These are phyloP conservation scores for Massospora cicadina DNA, from an alignment of 371 early-diverging fungal species.

Conservation along the genomic window DNA sequence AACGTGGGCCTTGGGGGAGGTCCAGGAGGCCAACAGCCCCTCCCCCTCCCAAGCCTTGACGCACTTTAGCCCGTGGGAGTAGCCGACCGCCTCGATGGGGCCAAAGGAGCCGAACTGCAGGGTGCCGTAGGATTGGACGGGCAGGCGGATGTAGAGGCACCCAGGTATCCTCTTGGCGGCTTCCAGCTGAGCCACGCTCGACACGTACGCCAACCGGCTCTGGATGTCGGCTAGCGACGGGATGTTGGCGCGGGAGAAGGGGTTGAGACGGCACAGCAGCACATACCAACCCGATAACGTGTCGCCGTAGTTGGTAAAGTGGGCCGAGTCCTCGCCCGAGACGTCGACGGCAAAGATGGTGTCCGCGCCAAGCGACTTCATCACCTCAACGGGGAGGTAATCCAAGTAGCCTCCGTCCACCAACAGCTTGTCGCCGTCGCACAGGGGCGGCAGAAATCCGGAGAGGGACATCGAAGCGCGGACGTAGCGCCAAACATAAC, in stretches of 20 bases:
- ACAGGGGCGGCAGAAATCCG: constrained; percentile 87
- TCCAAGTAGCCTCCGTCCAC: constrained; percentile 99
- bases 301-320: constrained; percentile 75
- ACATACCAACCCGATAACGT: constrained; percentile 90
- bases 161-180: constrained; percentile 72
- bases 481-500: constrained; percentile 94
- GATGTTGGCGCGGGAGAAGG: constrained; percentile 46
- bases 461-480: constrained; percentile 98
- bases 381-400: constrained; percentile 86
- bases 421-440: constrained; percentile 90
- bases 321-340: constrained; percentile 50
- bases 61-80: constrained; percentile 68
- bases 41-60: constrained; percentile 68
- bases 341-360: constrained; percentile 96
- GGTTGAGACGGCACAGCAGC: constrained; percentile 66
- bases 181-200: constrained; percentile 75
- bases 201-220: constrained; percentile 91
- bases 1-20: not conserved
- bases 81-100: constrained; percentile 84
- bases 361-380: constrained; percentile 78
- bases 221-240: constrained; percentile 96
- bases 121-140: constrained; percentile 75
- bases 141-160: constrained; percentile 76
- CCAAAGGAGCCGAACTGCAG: constrained; percentile 87
- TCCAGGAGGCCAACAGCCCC: constrained; percentile 21